These are phyloP conservation scores for Trichophyton mentagrophytes DNA, from an alignment of 2,329 filamentous ascomycete genomes.

Conservation along the genomic window DNA sequence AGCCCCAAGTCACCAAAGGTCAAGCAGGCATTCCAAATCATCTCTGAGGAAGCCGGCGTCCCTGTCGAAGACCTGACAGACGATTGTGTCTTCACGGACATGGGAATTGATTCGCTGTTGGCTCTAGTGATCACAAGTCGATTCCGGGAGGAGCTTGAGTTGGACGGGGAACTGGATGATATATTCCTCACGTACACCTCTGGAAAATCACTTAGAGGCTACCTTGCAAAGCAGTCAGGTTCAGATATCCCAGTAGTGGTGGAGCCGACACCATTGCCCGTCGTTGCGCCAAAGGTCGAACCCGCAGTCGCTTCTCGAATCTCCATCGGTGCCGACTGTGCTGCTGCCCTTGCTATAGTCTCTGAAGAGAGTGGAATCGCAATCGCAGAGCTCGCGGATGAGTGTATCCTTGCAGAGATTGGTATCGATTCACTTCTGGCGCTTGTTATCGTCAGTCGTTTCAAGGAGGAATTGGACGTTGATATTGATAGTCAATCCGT, in stretches of 20 bases:
- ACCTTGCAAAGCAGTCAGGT: background rate
- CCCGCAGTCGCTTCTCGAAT: background rate
- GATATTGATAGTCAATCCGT: conserved; percentile 24
- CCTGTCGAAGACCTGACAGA: conserved; percentile 6
- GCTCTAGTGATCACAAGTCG: conserved; percentile 25
- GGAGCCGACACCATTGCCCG: background rate
- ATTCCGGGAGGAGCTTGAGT: conserved; percentile 20
- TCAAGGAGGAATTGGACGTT: conserved; percentile 20
- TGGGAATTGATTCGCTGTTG: conserved; percentile 29
- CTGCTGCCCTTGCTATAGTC: conserved; percentile 2
- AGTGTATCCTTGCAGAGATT: conserved; percentile 6
- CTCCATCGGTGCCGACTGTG: background rate
- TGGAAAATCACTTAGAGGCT: background rate
- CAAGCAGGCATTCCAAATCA: conserved; percentile 5
- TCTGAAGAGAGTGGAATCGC: conserved; percentile 11
- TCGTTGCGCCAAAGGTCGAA: background rate
- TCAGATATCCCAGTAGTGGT: background rate
- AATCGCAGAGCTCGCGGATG: conserved; percentile 6
- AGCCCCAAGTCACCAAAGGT: background rate
- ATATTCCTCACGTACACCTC: conserved; percentile 18
- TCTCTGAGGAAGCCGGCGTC: conserved; percentile 11
- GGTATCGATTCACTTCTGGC: conserved; percentile 12
- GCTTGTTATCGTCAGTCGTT: conserved; percentile 4
- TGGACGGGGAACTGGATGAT: conserved; percentile 17
- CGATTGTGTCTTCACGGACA: conserved; percentile 11